Conservation (phyloP, 768 basidiomycete species). For the Leccinum aurantiacum region DNA sequence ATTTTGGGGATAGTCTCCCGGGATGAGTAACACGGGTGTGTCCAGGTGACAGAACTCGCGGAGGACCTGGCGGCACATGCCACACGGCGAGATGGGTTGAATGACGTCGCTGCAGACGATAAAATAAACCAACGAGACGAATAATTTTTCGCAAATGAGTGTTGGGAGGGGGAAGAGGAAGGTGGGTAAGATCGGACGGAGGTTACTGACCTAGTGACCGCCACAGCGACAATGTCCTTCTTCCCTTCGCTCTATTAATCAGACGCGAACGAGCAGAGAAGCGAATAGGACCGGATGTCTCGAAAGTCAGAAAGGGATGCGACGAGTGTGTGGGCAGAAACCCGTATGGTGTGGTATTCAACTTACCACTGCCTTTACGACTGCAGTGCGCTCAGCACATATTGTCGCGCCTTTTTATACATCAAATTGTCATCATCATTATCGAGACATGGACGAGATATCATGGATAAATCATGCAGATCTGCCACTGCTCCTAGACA, state of each 20-base stretch:
- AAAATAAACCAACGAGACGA: background rate
- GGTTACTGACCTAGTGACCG: slow-evolving; percentile 68
- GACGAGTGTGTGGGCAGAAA: background rate
- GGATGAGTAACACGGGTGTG: slow-evolving; percentile 72
- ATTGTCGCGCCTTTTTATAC: slow-evolving; percentile 70
- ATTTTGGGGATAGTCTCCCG: slow-evolving; percentile 55
- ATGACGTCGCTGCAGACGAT: slow-evolving; percentile 59
- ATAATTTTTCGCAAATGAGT: background rate
- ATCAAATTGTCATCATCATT: background rate
- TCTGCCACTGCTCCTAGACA: background rate
- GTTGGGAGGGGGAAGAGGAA: background rate
- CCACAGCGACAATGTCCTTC: slow-evolving; percentile 68
- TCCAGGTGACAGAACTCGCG: slow-evolving; percentile 79
- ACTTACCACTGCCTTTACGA: slow-evolving; percentile 90
- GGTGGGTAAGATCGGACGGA: background rate
- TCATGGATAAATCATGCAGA: background rate
- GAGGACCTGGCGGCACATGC: slow-evolving; percentile 89
- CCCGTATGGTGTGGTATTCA: background rate
- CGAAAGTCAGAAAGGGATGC: background rate
- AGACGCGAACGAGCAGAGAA: background rate
- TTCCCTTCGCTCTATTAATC: slow-evolving; percentile 71
- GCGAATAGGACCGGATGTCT: background rate
- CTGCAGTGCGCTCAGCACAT: slow-evolving; percentile 92
- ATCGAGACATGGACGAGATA: background rate
- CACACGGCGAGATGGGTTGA: slow-evolving; percentile 76